Conservation (phyloP, 495 filamentous ascomycete genomes). For the Hypoxylon fragiforme region DNA sequence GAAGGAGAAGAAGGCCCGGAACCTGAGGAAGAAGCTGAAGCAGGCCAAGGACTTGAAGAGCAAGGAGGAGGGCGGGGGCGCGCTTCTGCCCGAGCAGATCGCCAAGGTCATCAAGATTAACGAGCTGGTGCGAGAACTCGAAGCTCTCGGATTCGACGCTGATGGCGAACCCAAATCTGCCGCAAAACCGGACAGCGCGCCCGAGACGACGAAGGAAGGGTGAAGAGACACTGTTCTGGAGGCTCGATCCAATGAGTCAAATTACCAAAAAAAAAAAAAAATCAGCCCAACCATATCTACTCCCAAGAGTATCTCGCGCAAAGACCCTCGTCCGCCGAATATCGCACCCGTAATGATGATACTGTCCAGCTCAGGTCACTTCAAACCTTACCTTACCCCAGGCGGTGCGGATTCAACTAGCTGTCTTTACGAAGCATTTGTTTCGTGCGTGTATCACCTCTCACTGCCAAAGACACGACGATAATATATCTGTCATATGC, state of each 20-base stretch:
- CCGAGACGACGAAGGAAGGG: conserved; percentile 20
- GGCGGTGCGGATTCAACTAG: background rate
- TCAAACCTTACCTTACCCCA: background rate
- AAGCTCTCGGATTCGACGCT: conserved; percentile 79
- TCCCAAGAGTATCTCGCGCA: background rate
- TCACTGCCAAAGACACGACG: too few species aligned
- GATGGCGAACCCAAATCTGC: conserved; percentile 52
- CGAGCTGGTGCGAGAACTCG: conserved; percentile 87
- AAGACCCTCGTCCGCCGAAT: background rate
- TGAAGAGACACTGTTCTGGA: conserved; percentile 1
- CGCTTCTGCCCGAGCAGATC: conserved; percentile 88
- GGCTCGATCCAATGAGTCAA: too few species aligned
- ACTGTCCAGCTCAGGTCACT: background rate
- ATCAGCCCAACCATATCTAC: background rate
- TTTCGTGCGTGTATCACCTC: too few species aligned
- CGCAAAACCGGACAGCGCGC: background rate
- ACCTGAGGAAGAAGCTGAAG: conserved; percentile 92
- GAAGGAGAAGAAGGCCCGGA: conserved; percentile 89
- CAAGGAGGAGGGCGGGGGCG: conserved; percentile 86
- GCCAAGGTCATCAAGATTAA: conserved; percentile 97
- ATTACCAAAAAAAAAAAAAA: too few species aligned
- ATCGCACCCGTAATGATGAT: background rate
- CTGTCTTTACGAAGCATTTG: too few species aligned
- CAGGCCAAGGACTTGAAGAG: conserved; percentile 88
- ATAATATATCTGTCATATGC: background rate